Base-by-base conservation (phyloP, 2,329 filamentous ascomycete species). In the Fusarium udum region DNA sequence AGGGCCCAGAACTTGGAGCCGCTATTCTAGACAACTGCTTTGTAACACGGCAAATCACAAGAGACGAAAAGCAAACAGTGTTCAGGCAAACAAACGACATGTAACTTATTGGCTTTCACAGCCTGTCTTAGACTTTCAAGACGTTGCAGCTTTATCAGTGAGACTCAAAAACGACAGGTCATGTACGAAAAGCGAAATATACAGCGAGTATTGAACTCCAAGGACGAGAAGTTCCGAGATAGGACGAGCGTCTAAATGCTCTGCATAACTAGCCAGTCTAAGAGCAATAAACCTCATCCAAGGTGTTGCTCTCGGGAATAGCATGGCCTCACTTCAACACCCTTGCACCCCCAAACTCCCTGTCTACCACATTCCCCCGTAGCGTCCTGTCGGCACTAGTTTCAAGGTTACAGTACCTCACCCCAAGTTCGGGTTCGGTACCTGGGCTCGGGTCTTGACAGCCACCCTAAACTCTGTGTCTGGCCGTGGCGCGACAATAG, bases 331-430 rank as follows among this genome's bases (percentile, higher is more conserved):
- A 46, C 37, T 22, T 40, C 20, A 34, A 45, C 43, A 52, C 73
- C 75, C 75, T 73, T 78, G 76, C 67, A 57, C 48, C 36, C 51
- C 32, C 49, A 55, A 65, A 42, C 40, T 67, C 74, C 75, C 69
- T 77, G 76, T 78, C 73, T 78, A 45, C 71, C 76, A 78, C 75
- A 78, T 77, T 69, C 58, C 64, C 66, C 53, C 42, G 43, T 51
- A 55, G 24, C 39, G 22, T 32, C 70, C 65, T 45, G 69, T 71
- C 71, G 68, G 73, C 45, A 64, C 43, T 64, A 61, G 56, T 42
- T 51, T 42, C 26, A 26, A 55, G 26, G 36, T 42, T 31, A 39
- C 28, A 31, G 28, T 31, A 52, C 43, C 46, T 45, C 53, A 69
- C 61, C 56, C 66, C 31, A 36, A 61, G 46, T 48, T 69, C 69